Conservation (phyloP, 345 rosid species). For the Abelmoschus esculentus region DNA sequence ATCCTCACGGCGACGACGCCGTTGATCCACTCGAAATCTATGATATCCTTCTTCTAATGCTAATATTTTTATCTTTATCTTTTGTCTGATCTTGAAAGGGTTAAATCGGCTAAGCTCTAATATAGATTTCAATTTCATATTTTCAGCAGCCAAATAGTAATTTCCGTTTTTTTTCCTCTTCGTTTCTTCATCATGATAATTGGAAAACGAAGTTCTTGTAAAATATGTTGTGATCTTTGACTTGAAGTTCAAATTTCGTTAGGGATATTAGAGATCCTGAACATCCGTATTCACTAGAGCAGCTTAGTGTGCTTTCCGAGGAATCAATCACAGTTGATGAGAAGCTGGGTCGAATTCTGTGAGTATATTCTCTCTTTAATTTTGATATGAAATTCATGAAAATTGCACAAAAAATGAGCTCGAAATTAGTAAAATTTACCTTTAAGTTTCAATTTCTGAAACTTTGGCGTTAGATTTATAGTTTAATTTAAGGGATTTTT, state of each 20-base stretch:
- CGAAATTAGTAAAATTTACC: background rate
- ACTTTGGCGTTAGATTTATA: background rate
- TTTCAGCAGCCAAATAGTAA: background rate
- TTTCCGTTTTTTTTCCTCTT: background rate
- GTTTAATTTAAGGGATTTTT: background rate
- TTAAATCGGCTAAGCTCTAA: background rate
- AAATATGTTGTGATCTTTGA: constrained; percentile 43
- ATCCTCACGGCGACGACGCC: constrained; percentile 53
- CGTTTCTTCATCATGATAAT: background rate
- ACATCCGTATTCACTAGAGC: constrained; percentile 88
- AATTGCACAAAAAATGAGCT: background rate
- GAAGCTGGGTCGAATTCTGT: constrained; percentile 82
- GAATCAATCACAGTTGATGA: constrained; percentile 83
- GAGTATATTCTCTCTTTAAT: constrained; percentile 17
- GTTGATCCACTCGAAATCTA: constrained; percentile 88
- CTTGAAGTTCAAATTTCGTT: constrained; percentile 54
- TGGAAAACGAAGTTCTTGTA: background rate
- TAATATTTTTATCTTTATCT: background rate
- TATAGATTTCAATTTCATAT: background rate
- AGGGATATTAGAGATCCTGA: constrained; percentile 97
- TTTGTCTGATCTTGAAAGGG: background rate
- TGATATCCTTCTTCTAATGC: constrained; percentile 55
- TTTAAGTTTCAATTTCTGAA: constrained; percentile 8
- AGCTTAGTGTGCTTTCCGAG: constrained; percentile 91
- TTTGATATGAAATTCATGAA: background rate